Evolutionary conservation across 352 stramenopile species (phyloP), one percentile per base, ranked within the genome.

Genomic region (Pythium pyrilobum): DNA sequence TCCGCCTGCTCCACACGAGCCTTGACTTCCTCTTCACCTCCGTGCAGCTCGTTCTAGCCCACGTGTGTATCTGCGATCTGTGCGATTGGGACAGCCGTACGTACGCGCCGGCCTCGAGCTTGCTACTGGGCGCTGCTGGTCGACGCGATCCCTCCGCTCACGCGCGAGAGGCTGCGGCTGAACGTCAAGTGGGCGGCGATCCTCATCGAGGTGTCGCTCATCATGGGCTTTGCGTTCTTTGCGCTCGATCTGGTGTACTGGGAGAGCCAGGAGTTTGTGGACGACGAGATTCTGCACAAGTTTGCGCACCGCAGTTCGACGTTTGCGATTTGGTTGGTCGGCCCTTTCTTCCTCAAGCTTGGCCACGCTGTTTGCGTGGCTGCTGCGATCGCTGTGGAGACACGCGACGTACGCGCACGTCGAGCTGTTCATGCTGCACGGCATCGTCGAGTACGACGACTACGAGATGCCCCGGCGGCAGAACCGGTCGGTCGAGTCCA

Each of bases 381-480:
- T 54, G 1, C 5, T 7, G 2, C 59, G 59, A 11, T 55, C 40
- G 5, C 32, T 66, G 8, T 66, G 54, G 42, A 44, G 52, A 5
- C 27, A 41, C 6, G 27, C 49, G 6, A 39, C 33, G 21, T 38
- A 50, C 13, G 15, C 11, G 16, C 7, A 31, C 5, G 46, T 50
- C 34, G 52, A 56, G 20, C 52, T 66, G 5, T 8, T 62, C 24
- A 5, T 61, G 1, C 6, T 62, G 3, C 52, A 54, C 15, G 59
- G 59, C 33, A 36, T 31, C 40, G 51, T 66, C 34, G 51, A 62
- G 43, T 54, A 46, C 48, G 59, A 53, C 12, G 48, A 56, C 25
- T 56, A 46, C 25, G 48, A 56, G 25, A 24, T 31, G 4, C 4
- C 21, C 13, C 16, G 16, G 12, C 24, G 48, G 13, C 20, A 54